phyloP scores from a whole-genome alignment of 139 green algal species.

The Parachlorella kessleri region DNA sequence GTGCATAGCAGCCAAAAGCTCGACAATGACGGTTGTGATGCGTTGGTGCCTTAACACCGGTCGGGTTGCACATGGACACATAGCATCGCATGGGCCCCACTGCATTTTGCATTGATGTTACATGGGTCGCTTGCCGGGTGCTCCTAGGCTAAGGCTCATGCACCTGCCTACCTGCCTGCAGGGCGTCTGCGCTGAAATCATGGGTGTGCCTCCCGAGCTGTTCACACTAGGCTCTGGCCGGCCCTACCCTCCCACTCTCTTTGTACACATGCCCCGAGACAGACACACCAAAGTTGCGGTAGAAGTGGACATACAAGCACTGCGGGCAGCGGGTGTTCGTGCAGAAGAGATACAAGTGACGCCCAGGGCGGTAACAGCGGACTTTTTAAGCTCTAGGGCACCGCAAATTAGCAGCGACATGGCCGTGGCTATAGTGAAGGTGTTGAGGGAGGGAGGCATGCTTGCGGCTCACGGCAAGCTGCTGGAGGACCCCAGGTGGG shows the following conservation, averaged over 20 bases:
- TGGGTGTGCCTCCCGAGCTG: slow-evolving; percentile 26
- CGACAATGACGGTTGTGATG: too few relatives aligned
- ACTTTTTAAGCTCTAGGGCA: slow-evolving; percentile 27
- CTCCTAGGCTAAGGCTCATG: too few relatives aligned
- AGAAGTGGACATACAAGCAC: slow-evolving; percentile 23
- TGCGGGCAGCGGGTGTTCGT: slow-evolving; percentile 23
- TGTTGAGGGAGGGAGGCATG: slow-evolving; percentile 1
- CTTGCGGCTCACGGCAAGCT: slow-evolving; percentile 22
- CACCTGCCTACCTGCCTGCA: slow-evolving; percentile 5
- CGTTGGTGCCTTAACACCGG: too few relatives aligned
- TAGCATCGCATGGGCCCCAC: too few relatives aligned
- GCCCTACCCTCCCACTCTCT: slow-evolving; percentile 55
- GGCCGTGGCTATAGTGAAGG: slow-evolving; percentile 19
- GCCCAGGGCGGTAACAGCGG: slow-evolving; percentile 33
- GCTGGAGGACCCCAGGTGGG: slow-evolving; percentile 26
- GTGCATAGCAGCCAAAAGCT: too few relatives aligned
- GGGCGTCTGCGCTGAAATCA: slow-evolving; percentile 55
- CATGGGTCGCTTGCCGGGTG: too few relatives aligned
- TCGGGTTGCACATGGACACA: too few relatives aligned
- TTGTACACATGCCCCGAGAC: slow-evolving; percentile 72
- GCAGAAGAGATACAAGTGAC: slow-evolving; percentile 20
- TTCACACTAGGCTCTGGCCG: slow-evolving; percentile 13
- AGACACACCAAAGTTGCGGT: slow-evolving; percentile 32
- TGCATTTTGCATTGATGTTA: too few relatives aligned
- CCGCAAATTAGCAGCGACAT: slow-evolving; percentile 6